These are phyloP conservation scores for Pseudopyricularia cyperi DNA, from an alignment of 2,329 filamentous ascomycete genomes.

Conservation along the genomic window DNA sequence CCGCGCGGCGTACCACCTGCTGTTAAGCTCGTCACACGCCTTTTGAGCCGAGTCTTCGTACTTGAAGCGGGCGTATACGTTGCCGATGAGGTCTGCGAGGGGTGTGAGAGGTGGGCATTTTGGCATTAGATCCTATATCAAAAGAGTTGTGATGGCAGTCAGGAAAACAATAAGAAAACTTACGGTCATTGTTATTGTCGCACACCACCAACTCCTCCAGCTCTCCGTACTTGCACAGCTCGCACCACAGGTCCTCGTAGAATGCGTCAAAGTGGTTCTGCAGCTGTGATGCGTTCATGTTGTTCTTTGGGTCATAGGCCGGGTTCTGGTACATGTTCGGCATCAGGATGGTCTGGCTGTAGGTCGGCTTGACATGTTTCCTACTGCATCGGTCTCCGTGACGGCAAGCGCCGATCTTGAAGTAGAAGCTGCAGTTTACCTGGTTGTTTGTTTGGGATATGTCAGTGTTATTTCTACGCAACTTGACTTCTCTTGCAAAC, in stretches of 20 bases:
- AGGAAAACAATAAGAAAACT: background rate
- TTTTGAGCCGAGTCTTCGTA: slow-evolving; percentile 94
- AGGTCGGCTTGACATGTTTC: slow-evolving; percentile 98
- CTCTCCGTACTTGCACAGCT: slow-evolving; percentile 98
- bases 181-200: slow-evolving; percentile 93
- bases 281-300: slow-evolving; percentile 91
- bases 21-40: slow-evolving; percentile 89
- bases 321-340: slow-evolving; percentile 99
- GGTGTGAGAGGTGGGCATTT: background rate
- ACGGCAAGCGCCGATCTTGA: slow-evolving; percentile 98
- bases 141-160: background rate
- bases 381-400: slow-evolving; percentile 97
- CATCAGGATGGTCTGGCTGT: slow-evolving; percentile 93
- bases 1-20: slow-evolving; percentile 89
- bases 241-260: slow-evolving; percentile 99
- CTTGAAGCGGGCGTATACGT: slow-evolving; percentile 99
- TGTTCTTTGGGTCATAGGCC: slow-evolving; percentile 89
- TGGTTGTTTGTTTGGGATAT: slow-evolving; percentile 7
- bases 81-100: slow-evolving; percentile 66
- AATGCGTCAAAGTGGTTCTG: slow-evolving; percentile 99
- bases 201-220: slow-evolving; percentile 96
- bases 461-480: no score
- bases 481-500: slow-evolving; percentile 12
- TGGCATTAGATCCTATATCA: background rate
- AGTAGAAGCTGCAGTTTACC: slow-evolving; percentile 99